These are phyloP conservation scores for Dactylis glomerata DNA, from an alignment of 176 grass and related monocot genomes.

Conservation along the genomic window DNA sequence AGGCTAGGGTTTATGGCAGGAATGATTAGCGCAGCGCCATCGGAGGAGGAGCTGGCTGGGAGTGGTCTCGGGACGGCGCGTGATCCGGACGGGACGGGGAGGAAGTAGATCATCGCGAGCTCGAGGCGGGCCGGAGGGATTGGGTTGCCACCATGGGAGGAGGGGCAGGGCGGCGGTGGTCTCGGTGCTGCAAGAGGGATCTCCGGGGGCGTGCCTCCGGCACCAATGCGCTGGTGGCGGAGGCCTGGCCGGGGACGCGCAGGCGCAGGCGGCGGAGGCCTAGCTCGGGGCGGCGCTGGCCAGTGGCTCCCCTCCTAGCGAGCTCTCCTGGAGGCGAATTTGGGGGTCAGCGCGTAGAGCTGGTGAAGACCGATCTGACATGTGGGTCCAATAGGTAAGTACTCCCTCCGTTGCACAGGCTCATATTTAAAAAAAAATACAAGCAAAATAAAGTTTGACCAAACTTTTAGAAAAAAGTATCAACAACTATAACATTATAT, in stretches of 20 bases:
- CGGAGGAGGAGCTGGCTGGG: neutral
- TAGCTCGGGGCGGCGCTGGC: neutral
- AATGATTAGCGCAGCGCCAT: neutral
- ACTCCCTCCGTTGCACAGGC: too few relatives aligned
- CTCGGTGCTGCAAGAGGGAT: neutral
- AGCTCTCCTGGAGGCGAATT: neutral
- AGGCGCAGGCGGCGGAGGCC: neutral
- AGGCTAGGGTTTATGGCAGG: neutral
- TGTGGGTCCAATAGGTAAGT: neutral
- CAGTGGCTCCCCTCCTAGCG: neutral
- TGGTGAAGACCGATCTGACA: neutral
- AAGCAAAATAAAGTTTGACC: too few relatives aligned
- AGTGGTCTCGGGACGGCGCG: neutral
- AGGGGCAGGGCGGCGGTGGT: neutral
- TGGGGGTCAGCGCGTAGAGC: neutral
- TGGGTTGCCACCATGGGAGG: neutral
- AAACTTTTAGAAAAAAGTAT: too few relatives aligned
- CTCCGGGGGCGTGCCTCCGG: neutral
- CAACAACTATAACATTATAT: too few relatives aligned
- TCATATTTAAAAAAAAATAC: too few relatives aligned
- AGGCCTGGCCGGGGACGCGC: neutral
- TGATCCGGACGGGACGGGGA: neutral
- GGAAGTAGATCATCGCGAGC: neutral
- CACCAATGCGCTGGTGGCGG: neutral
- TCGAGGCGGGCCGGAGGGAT: neutral